A percentile compares a stretch with the other conserved stretches of the same genome.
Conservation (phyloP, 2,329 filamentous ascomycete species). For the Curvularia eragrostidis region DNA sequence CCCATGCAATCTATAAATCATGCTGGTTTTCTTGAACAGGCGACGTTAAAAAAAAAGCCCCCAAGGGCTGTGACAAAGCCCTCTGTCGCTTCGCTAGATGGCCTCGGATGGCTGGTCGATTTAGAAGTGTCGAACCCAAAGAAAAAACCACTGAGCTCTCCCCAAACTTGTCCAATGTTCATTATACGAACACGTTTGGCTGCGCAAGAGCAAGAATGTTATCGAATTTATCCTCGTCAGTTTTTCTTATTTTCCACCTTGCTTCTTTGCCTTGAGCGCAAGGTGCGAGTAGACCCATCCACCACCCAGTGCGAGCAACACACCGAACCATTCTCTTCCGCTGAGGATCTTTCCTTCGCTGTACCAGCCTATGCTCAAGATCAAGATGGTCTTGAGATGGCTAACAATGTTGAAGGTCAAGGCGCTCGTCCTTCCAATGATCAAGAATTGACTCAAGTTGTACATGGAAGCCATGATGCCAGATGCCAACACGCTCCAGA, state of each 20-base stretch:
- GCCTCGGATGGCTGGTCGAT: not conserved
- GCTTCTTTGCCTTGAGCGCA: constrained; percentile 47
- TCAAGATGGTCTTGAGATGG: constrained; percentile 57
- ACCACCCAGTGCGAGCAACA: constrained; percentile 54
- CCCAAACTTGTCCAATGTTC: constrained; percentile 1
- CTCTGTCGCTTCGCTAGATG: not conserved
- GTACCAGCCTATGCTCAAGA: constrained; percentile 56
- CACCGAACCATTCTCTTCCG: constrained; percentile 51
- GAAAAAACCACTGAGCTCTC: not conserved
- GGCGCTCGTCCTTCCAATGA: constrained; percentile 50
- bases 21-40: not conserved
- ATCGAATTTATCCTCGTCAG: not conserved
- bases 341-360: constrained; percentile 53
- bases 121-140: not conserved
- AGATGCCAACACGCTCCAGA: constrained; percentile 51
- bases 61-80: not conserved
- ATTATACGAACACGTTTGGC: not conserved
- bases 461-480: constrained; percentile 54
- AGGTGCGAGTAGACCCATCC: constrained; percentile 56
- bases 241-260: constrained; percentile 34
- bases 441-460: constrained; percentile 53
- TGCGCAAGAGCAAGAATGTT: not conserved
- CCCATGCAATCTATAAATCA: constrained; percentile 2
- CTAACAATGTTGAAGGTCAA: constrained; percentile 52
- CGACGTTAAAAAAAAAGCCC: not conserved